Base-by-base conservation (phyloP, 2,329 filamentous ascomycete species). In the Cladorrhinum sp. region DNA sequence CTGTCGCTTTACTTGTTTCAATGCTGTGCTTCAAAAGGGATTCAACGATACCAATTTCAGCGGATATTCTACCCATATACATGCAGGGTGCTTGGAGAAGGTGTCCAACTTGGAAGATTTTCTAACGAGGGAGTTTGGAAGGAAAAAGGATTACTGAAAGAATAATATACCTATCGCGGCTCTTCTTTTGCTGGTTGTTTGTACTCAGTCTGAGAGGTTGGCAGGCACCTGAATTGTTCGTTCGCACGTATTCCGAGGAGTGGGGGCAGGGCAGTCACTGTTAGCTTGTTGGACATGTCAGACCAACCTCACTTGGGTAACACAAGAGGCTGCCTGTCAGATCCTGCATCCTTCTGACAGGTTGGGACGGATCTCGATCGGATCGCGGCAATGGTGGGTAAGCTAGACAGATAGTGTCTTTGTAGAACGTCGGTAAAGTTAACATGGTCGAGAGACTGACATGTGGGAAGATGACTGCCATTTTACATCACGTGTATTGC, bases 1-100 rank as follows among this genome's bases (percentile, higher is more conserved):
- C 29, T 36, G 50, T 50, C 27, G 18, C 36, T 24, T 50, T 24
- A n/a, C n/a, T 36, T 32, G 16, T 25, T 53, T 29, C 32, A n/a
- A 22, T 38, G 29, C 22, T 55, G 32, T 24, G 36, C 16, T 41
- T 41, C 6, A 32, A 7, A 13, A 18, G 25, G 29, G 20, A 24
- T 57, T 51, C 20, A 32, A 32, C 50, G 55, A 57, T 57, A 57
- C 55, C 55, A 57, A 51, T 41, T 41, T 16, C 36, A 18, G 41
- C 41, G 41, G 18, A 20, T 18, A 20, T 13, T 4, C 36, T 16
- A n/a, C 36, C 7, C 36, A 13, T 3, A n/a, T n/a, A n/a, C n/a
- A n/a, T 3, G 16, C 36, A 8, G 10, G 10, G 16, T n/a, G 16
- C 6, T 7, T 41, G 16, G 5, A 41, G 36, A 16, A 41, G 36